Conservation (phyloP, 192 early-diverging fungal genomes). For the Podila minutissima region DNA sequence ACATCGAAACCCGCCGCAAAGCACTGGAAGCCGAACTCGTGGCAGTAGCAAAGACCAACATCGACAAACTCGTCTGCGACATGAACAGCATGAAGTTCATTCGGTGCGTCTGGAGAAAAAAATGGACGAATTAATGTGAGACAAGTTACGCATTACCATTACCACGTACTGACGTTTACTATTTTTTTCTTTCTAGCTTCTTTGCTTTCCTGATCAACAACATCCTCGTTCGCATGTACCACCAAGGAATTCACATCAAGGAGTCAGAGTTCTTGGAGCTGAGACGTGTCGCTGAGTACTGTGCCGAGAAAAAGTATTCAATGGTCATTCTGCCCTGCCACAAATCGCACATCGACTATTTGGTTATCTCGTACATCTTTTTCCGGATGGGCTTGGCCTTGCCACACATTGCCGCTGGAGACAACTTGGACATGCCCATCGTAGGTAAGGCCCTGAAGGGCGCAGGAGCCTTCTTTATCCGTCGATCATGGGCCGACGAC, state of each 20-base stretch:
- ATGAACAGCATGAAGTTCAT: slow-evolving; percentile 72
- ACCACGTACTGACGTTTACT: neutral
- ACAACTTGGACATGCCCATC: slow-evolving; percentile 84
- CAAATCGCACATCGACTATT: slow-evolving; percentile 89
- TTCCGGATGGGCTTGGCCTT: slow-evolving; percentile 81
- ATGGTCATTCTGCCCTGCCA: slow-evolving; percentile 85
- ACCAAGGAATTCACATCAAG: slow-evolving; percentile 86
- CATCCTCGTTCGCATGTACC: slow-evolving; percentile 81
- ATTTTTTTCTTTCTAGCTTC: slow-evolving; percentile 54
- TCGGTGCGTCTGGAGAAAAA: slow-evolving; percentile 54
- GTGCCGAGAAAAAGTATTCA: slow-evolving; percentile 72
- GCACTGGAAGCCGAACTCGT: slow-evolving; percentile 56
- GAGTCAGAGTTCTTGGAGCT: slow-evolving; percentile 80
- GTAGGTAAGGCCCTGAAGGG: slow-evolving; percentile 73
- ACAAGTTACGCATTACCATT: no score
- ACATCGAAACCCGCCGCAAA: slow-evolving; percentile 48
- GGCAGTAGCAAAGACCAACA: slow-evolving; percentile 64
- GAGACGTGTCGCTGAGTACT: slow-evolving; percentile 62
- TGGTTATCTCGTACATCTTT: slow-evolving; percentile 83
- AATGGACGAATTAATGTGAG: neutral
- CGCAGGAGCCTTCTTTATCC: slow-evolving; percentile 83
- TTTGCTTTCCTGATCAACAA: slow-evolving; percentile 79
- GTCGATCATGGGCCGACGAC: slow-evolving; percentile 82
- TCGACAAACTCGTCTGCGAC: slow-evolving; percentile 66
- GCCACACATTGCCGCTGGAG: slow-evolving; percentile 87